Base-by-base conservation (phyloP, 192 early-diverging fungal species). In the Ambispora gerdemannii region DNA sequence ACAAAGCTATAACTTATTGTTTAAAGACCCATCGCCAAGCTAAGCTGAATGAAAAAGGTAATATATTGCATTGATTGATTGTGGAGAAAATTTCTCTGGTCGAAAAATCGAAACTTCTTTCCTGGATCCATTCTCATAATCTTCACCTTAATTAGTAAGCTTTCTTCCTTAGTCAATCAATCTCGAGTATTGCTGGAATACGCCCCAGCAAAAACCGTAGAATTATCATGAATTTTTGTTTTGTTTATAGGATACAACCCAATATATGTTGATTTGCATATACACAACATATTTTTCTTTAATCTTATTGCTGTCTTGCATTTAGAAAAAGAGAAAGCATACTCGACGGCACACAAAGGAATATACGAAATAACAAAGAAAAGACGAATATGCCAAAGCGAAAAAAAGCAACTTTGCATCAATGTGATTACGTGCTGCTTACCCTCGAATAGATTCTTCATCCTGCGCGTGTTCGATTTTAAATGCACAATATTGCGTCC, bases 401-500 rank as follows among this genome's bases (percentile, higher is more conserved):
- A 70, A 49, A 52, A 83, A 56, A 33, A 49, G 58, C 78, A 72
- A n/a, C n/a, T n/a, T n/a, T n/a, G n/a, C n/a, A n/a, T n/a, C n/a
- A n/a, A n/a, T n/a, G n/a, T n/a, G n/a, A n/a, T n/a, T n/a, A n/a
- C n/a, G n/a, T n/a, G n/a, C n/a, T 47, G 27, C 83, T 82, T 75
- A 91, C 90, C 72, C 78, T 79, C 86, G 70, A 31, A 88, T 85
- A 3, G 55, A 74, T 13, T 79, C 82, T n/a, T 88, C 83, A 34
- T 81, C 80, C n/a, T 71, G 71, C 47, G 77, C 76, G 38, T 88
- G 76, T 22, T 87, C 82, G 56, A 87, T 79, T 60, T 83, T 84
- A 72, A 90, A 89, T 7, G 80, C 66, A 68, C 83, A 82, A 72
- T 88, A 91, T 59, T 91, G 89, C 11, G 78, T 86, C 90, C 90